Evolutionary conservation across 306 rosid species (phyloP), one percentile per base, ranked within the genome.

Genomic region (Citrullus colocynthis): DNA sequence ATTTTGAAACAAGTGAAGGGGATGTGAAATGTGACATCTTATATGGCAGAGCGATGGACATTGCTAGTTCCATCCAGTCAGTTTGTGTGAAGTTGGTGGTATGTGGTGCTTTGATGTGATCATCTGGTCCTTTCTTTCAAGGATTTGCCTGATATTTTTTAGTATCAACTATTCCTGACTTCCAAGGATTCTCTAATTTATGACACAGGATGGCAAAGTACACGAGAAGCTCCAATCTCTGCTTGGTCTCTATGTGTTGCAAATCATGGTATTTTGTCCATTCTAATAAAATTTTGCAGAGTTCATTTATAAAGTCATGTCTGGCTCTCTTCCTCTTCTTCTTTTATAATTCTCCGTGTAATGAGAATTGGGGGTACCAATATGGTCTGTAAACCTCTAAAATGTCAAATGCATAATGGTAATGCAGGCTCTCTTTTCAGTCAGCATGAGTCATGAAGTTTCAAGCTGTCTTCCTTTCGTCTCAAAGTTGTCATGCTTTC

Each of bases 81-180:
- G 86, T 90, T 79, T 87, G 93, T 85, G 7, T 59, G 69, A 88
- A 90, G 80, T 75, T 83, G 97, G 96, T 90, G 97, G 97, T 92
- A 82, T 15, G 91, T 88, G 80, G 36, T 48, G 42, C n/a, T 84
- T 80, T 82, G 34, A 74, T 75, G 42, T 62, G 69, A 70, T 79
- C 28, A 54, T 5, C 71, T 24, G 28, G 36, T 62, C 45, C 55
- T 34, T 74, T 9, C 78, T 49, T 81, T 75, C 28, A 8, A 61
- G 75, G 82, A 67, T 77, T 55, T 83, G 45, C 55, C 62, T 21
- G 0, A 20, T 76, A 80, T 76, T 76, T 56, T 32, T 32, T 32
- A 24, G 0, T 32, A 77, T 77, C 81, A 56, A 17, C 44, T 41
- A 57, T 67, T 76, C 21, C 42, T 80, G 80, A 62, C 56, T 51